Evolutionary conservation across 1,139 yeast species (phyloP), one percentile per base, ranked within the genome.

Genomic region (Saccharomyces hybrid): DNA sequence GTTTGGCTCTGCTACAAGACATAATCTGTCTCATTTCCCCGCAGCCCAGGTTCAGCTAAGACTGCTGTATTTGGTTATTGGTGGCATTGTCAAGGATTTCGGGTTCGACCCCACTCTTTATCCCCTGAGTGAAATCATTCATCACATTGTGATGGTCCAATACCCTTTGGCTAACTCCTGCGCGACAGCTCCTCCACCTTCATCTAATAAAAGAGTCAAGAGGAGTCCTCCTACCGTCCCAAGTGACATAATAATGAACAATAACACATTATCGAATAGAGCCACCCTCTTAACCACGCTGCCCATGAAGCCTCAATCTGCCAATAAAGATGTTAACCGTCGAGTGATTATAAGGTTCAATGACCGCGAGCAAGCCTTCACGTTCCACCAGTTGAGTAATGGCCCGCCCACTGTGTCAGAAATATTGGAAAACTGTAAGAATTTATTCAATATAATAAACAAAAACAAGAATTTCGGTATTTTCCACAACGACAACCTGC

Each of bases 21-120:
- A 29, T 11, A 61, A 62, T 49, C 47, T 66, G 38, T 52, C 55
- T 16, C 62, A 57, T 32, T 29, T 66, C 52, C 64, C 67, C 6
- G 54, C 56, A 14, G 47, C 49, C 14, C 64, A 62, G 42, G 64
- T 60, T 26, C 65, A 63, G 51, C 46, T 63, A 9, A 61, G 62
- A 51, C 49, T 63, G 21, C 72, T 87, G 50, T 78, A 78, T 60
- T 78, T 84, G 34, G 67, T 85, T 31, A 64, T 87, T 28, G 95
- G 95, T 1, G 83, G 84, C 14, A 81, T 89, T 62, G 78, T 84
- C 47, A 83, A 82, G 62, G 93, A 86, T 67, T 87, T 85, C 71
- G 95, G 95, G 1, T 86, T 87, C 65, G 89, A 87, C 62, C 69
- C 77, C 1, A 77, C 84, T 26, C 71, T 85, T 60, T 75, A 77